Conservation (phyloP, 352 stramenopile genomes). For the Phytophthora hybrid region DNA sequence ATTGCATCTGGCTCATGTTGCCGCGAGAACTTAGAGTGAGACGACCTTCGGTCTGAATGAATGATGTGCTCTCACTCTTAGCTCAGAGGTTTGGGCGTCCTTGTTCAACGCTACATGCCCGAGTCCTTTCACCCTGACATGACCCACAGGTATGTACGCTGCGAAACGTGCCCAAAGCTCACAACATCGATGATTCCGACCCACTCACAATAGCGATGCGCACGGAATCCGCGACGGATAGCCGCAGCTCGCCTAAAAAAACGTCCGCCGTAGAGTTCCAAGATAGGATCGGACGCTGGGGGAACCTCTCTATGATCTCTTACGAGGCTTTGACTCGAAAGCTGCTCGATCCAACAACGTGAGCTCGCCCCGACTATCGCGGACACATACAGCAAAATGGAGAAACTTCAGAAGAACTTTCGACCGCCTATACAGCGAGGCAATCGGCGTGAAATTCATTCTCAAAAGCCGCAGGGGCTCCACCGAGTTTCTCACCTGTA, state of each 20-base stretch:
- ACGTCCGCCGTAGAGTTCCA: constrained; percentile 33
- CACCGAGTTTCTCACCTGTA: constrained; percentile 5
- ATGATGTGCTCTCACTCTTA: no score
- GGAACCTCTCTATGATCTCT: constrained; percentile 34
- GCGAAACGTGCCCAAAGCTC: neutral
- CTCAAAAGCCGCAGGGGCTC: neutral
- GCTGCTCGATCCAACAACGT: constrained; percentile 33
- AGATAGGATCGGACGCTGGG: constrained; percentile 44
- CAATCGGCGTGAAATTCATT: constrained; percentile 5
- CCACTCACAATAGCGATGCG: neutral
- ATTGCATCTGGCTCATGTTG: neutral
- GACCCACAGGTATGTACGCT: no score
- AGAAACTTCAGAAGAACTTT: constrained; percentile 18
- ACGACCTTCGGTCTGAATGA: no score
- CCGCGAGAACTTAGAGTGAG: neutral
- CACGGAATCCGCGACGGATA: neutral
- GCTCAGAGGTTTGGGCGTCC: neutral
- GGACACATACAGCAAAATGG: constrained; percentile 8
- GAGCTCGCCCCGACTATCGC: constrained; percentile 16
- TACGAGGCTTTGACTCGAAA: constrained; percentile 27
- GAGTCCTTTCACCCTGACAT: neutral
- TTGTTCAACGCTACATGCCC: neutral
- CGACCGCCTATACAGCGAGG: neutral
- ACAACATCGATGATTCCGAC: constrained; percentile 12
- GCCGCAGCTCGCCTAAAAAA: constrained; percentile 24